Conservation (phyloP, 2,329 filamentous ascomycete species). For the Aspergillus sp. region DNA sequence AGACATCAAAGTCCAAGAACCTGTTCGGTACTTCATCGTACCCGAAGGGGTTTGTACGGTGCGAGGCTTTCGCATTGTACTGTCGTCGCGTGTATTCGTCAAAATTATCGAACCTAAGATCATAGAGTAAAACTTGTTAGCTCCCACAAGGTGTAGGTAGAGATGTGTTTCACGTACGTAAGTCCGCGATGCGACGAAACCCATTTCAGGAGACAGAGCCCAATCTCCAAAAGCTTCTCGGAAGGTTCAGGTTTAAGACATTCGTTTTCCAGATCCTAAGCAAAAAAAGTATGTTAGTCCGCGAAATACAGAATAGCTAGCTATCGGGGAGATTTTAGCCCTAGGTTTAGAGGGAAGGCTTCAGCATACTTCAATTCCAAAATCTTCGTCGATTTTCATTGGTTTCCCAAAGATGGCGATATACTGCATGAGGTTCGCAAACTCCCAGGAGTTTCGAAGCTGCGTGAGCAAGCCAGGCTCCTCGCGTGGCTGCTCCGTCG, state of each 20-base stretch:
- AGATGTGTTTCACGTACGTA: conserved; percentile 61
- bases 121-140: conserved; percentile 9
- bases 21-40: conserved; percentile 68
- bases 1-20: conserved; percentile 79
- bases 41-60: conserved; percentile 78
- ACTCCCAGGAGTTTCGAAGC: conserved; percentile 91
- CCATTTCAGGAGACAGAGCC: conserved; percentile 83
- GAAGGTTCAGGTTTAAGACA: conserved; percentile 76
- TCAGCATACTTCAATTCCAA: conserved; percentile 79
- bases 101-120: conserved; percentile 73
- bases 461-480: conserved; percentile 56
- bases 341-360: neutral
- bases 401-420: conserved; percentile 85
- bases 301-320: conserved; percentile 4
- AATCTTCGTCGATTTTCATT: conserved; percentile 83
- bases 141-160: neutral
- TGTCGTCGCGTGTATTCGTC: conserved; percentile 91
- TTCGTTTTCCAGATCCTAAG: conserved; percentile 84
- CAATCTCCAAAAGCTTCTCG: conserved; percentile 73
- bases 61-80: conserved; percentile 76
- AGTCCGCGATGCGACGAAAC: conserved; percentile 91
- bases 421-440: conserved; percentile 91
- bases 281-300: conserved; percentile 13
- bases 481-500: conserved; percentile 40
- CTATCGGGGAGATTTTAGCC: neutral